These are phyloP conservation scores for Sechiopsis laciniata DNA, from an alignment of 306 rosid genomes.

Conservation along the genomic window DNA sequence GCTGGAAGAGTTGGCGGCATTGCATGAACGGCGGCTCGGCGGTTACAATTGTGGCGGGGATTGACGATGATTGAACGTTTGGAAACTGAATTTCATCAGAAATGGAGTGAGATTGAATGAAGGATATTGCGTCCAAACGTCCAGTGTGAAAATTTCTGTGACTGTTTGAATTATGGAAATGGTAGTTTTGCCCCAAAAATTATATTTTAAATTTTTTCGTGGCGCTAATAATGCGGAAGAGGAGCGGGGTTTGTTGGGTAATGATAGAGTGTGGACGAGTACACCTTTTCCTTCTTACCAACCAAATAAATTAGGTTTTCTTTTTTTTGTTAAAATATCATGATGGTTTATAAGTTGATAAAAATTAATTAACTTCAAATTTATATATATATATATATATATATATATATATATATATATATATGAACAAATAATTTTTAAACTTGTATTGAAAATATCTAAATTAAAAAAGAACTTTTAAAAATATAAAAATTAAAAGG, in stretches of 20 bases:
- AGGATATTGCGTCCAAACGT: not conserved
- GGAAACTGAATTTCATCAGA: not conserved
- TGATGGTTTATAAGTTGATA: no score
- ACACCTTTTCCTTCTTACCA: not conserved
- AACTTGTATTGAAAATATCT: no score
- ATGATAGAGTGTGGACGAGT: constrained; percentile 8
- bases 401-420: no score
- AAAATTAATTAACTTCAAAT: no score
- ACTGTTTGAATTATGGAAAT: constrained; percentile 12
- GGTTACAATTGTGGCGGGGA: constrained; percentile 24
- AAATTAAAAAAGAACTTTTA: no score
- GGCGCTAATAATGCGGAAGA: not conserved
- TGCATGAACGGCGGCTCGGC: constrained; percentile 26
- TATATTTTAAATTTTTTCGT: constrained; percentile 4
- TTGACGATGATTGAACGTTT: not conserved
- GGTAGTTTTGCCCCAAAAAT: constrained; percentile 8
- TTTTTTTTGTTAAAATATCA: no score
- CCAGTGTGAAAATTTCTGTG: not conserved
- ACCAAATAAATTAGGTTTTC: not conserved
- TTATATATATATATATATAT: no score
- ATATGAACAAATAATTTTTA: no score
- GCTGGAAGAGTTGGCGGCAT: constrained; percentile 10
- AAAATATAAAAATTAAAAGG: no score
- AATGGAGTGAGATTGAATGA: not conserved
- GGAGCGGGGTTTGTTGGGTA: constrained; percentile 17